A percentile compares a stretch with the other conserved stretches of the same genome.
These are phyloP conservation scores for Ambrosia artemisiifolia DNA, from an alignment of 129 eudicot species.

Conservation along the genomic window DNA sequence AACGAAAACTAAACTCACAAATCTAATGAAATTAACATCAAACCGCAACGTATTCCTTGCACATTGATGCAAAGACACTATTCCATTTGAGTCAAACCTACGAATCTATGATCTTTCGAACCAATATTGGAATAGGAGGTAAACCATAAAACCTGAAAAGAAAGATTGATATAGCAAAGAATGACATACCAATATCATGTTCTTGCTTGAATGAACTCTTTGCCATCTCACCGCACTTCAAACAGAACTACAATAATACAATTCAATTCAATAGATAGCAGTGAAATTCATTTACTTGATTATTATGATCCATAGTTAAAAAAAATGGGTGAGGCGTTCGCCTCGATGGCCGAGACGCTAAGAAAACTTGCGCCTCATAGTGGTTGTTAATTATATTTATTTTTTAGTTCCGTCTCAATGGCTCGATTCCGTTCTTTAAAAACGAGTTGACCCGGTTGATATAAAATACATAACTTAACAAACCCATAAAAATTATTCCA, in stretches of 20 bases:
- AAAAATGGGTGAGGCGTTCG: neutral
- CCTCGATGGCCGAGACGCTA: too few relatives aligned
- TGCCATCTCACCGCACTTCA: slow-evolving; percentile 38
- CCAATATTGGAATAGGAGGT: too few relatives aligned
- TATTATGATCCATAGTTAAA: neutral
- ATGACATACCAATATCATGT: slow-evolving; percentile 52
- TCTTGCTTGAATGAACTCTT: slow-evolving; percentile 70
- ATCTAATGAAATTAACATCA: neutral
- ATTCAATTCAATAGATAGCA: neutral
- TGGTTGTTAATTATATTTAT: too few relatives aligned
- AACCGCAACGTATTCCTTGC: neutral
- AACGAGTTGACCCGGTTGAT: too few relatives aligned
- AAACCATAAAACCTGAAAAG: neutral
- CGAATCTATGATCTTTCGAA: too few relatives aligned
- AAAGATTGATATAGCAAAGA: neutral
- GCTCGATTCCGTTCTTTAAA: too few relatives aligned
- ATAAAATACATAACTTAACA: too few relatives aligned
- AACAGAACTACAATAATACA: neutral
- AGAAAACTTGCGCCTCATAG: too few relatives aligned
- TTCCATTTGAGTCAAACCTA: neutral
- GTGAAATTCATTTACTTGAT: neutral
- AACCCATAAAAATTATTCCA: too few relatives aligned
- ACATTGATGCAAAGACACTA: neutral
- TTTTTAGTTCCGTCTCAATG: too few relatives aligned
- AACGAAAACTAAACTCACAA: neutral